A percentile compares a stretch with the other conserved stretches of the same genome.
phyloP scores from a whole-genome alignment of 371 early-diverging fungal species.

The Ordospora pajunii region DNA sequence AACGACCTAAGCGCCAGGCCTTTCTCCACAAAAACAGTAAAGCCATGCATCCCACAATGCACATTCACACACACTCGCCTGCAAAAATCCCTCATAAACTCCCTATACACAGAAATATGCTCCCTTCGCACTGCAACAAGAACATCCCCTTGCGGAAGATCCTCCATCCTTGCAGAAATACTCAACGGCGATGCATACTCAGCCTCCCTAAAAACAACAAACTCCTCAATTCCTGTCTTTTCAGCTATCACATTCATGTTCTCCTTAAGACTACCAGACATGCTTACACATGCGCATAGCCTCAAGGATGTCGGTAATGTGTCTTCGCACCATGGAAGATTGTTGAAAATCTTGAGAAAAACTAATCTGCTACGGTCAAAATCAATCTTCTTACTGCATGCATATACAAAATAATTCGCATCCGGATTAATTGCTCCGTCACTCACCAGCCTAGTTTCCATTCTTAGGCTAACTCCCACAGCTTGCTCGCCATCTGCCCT shows the following conservation, averaged over 20 bases:
- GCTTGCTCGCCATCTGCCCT: neutral
- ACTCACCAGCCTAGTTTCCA: neutral
- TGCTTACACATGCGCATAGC: neutral
- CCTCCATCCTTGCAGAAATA: neutral
- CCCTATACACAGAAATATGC: neutral
- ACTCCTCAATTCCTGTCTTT: neutral
- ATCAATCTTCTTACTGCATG: conserved; percentile 7
- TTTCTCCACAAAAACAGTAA: conserved; percentile 2
- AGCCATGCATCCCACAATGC: neutral
- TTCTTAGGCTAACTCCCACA: neutral
- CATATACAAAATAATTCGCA: conserved; percentile 25
- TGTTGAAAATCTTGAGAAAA: conserved; percentile 28
- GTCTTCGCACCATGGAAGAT: conserved; percentile 16
- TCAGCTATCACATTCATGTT: neutral
- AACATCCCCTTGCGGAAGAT: conserved; percentile 15
- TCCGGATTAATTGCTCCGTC: neutral
- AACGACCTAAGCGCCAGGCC: neutral
- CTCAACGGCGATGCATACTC: neutral
- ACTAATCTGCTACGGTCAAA: conserved; percentile 10
- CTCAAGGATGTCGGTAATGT: conserved; percentile 12
- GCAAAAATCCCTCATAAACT: neutral
- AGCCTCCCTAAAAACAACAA: conserved; percentile 12
- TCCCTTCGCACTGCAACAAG: neutral
- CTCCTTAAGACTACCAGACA: neutral
- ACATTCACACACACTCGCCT: neutral